These are phyloP conservation scores for Mollisiaceae sp. DNA, from an alignment of 2,329 filamentous ascomycete species.

Conservation along the genomic window DNA sequence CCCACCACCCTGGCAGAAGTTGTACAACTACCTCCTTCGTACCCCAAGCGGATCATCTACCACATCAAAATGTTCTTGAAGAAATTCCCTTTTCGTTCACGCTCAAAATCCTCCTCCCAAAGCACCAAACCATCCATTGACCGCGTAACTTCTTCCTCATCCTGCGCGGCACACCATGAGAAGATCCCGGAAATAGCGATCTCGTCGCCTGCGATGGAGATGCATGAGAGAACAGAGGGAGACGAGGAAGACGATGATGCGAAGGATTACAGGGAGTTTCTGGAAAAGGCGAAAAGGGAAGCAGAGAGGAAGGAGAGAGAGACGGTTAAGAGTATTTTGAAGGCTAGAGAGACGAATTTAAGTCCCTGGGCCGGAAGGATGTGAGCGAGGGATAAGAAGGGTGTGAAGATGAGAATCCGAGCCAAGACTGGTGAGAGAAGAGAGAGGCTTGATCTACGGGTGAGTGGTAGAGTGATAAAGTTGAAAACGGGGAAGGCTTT, in stretches of 20 bases:
- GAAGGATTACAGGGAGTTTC: slow-evolving; percentile 33
- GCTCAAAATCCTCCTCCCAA: slow-evolving; percentile 32
- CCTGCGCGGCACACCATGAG: slow-evolving; percentile 9
- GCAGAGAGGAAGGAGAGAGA: slow-evolving; percentile 29
- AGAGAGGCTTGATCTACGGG: background rate
- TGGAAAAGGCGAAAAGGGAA: slow-evolving; percentile 30
- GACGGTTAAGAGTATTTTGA: slow-evolving; percentile 43
- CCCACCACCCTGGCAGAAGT: no score
- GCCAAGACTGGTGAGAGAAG: background rate
- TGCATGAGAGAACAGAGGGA: background rate
- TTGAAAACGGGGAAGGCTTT: background rate
- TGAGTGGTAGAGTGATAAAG: background rate
- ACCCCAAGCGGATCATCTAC: no score
- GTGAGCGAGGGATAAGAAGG: slow-evolving; percentile 16
- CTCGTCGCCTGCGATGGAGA: slow-evolving; percentile 3
- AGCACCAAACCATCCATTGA: slow-evolving; percentile 26
- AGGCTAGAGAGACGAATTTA: slow-evolving; percentile 50
- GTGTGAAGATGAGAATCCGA: background rate
- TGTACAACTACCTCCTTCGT: no score
- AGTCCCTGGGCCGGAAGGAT: slow-evolving; percentile 37
- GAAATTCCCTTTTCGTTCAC: slow-evolving; percentile 23
- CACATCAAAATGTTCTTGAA: slow-evolving; percentile 34
- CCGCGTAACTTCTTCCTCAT: slow-evolving; percentile 22
- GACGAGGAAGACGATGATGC: slow-evolving; percentile 13
- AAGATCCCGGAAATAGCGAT: slow-evolving; percentile 20